Evolutionary conservation across 257 asterid genomes (phyloP).

Genomic region (Nicotiana otophora): DNA sequence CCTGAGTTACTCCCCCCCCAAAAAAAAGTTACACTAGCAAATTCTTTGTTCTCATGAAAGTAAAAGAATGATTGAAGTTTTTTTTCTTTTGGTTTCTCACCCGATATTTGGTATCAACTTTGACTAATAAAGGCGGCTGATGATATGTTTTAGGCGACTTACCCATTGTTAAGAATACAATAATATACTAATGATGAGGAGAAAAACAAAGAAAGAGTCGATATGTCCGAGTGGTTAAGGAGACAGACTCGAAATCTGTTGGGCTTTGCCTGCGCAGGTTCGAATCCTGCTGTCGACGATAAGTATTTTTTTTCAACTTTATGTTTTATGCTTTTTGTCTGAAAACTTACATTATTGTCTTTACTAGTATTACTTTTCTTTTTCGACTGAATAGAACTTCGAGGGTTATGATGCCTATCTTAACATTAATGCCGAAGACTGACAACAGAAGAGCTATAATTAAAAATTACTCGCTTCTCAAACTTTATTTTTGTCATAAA

Average conservation of each 20-base stretch:
- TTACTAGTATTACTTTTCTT: background rate
- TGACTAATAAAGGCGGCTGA: too few relatives aligned
- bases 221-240: conserved; percentile 9
- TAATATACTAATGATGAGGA: too few relatives aligned
- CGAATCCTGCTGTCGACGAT: conserved; percentile 2
- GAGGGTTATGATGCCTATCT: background rate
- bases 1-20: too few relatives aligned
- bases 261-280: conserved; percentile 10
- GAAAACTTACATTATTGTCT: background rate
- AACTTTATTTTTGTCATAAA: too few relatives aligned
- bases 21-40: too few relatives aligned
- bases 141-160: too few relatives aligned
- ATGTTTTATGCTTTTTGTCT: background rate
- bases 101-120: too few relatives aligned
- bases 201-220: background rate
- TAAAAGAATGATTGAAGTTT: background rate
- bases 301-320: background rate
- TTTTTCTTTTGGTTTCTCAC: too few relatives aligned
- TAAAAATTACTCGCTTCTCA: too few relatives aligned
- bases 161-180: too few relatives aligned
- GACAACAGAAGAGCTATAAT: too few relatives aligned
- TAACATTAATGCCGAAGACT: too few relatives aligned
- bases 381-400: background rate
- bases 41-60: background rate
- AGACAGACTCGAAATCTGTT: conserved; percentile 12